Base-by-base conservation (phyloP, 495 filamentous ascomycete genomes). In the Tuber umbilicatum region DNA sequence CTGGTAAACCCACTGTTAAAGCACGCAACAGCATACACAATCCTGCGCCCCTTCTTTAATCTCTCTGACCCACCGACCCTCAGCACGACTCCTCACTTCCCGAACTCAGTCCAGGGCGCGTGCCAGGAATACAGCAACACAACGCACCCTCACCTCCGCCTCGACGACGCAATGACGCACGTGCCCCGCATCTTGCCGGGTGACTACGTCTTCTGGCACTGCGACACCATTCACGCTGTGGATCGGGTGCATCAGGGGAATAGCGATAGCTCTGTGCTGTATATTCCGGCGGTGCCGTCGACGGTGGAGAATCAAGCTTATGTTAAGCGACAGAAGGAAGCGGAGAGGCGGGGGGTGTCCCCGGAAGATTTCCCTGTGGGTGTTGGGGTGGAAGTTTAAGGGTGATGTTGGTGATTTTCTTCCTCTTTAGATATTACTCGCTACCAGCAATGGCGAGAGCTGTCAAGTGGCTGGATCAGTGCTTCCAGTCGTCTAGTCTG, bases 181-280 rank as follows among this genome's bases (percentile, higher is more conserved):
- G 85, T 95, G 1, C 94, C 94, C 0, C 83, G 85, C 31, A 91
- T 97, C 21, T 85, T 85, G 47, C 94, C 94, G 1, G 94, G 94
- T 2, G 94, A 97, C 81, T 96, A 91, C 81, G 93, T 97, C 1
- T 89, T 90, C 2, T 97, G 94, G 94, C 94, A 97, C 83, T 97
- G 93, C 79, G 94, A 97, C 75, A 89, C 87, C 79, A 89, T 92
- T 23, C 94, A 97, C 79, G 89, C 92, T 0, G 94, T 97, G 1
- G 94, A 97, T 80, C 91, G 89, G 71, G 84, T 89, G 14, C 94
- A 97, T 81, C 84, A 83, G 3, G 94, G 94, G 7, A 85, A 80
- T 23, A 83, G 85, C 0, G 94, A 97, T 81, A 91, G 90, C 0
- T 92, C 90, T 69, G 94, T 97, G 1, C 80, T 97, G 55, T 97